phyloP scores from a whole-genome alignment of 2,329 filamentous ascomycete genomes.

The Fusarium floridanum region DNA sequence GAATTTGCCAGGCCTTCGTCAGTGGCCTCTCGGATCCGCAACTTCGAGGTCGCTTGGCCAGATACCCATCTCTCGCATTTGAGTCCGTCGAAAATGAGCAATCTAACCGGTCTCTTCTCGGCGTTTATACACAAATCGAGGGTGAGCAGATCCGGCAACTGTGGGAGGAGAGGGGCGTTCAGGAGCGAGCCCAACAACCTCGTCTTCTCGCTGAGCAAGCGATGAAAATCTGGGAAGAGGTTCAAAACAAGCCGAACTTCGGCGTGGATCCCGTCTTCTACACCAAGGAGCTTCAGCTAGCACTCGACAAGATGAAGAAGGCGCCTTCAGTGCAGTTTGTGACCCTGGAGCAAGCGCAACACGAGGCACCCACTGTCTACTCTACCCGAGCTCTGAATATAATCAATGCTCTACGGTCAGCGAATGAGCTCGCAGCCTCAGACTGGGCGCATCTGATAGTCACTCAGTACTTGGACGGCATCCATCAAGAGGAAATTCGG shows the following conservation, averaged over 20 bases:
- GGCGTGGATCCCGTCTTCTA: conserved; percentile 63
- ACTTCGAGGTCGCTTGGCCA: conserved; percentile 60
- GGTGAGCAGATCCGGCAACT: conserved; percentile 66
- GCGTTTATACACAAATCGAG: conserved; percentile 67
- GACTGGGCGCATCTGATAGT: conserved; percentile 46
- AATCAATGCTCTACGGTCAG: conserved; percentile 30
- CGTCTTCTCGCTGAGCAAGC: conserved; percentile 49
- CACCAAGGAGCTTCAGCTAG: conserved; percentile 65
- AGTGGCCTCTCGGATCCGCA: conserved; percentile 63
- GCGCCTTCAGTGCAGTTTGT: conserved; percentile 67
- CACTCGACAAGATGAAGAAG: conserved; percentile 63
- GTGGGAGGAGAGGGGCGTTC: conserved; percentile 46
- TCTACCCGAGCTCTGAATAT: conserved; percentile 55
- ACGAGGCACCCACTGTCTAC: conserved; percentile 66
- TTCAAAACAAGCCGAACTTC: conserved; percentile 56
- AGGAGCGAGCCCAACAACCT: conserved; percentile 30
- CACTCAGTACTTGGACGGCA: conserved; percentile 65
- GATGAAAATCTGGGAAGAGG: conserved; percentile 61
- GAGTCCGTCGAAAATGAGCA: conserved; percentile 42
- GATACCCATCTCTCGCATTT: conserved; percentile 62
- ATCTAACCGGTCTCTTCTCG: conserved; percentile 63
- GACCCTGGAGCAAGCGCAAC: conserved; percentile 64
- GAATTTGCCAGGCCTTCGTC: conserved; percentile 67
- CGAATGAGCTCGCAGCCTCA: conserved; percentile 8
- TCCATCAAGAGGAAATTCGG: conserved; percentile 61